A percentile compares a stretch with the other conserved stretches of the same genome.
phyloP scores from a whole-genome alignment of 2,329 filamentous ascomycete genomes.

The Aspergillus sp. region DNA sequence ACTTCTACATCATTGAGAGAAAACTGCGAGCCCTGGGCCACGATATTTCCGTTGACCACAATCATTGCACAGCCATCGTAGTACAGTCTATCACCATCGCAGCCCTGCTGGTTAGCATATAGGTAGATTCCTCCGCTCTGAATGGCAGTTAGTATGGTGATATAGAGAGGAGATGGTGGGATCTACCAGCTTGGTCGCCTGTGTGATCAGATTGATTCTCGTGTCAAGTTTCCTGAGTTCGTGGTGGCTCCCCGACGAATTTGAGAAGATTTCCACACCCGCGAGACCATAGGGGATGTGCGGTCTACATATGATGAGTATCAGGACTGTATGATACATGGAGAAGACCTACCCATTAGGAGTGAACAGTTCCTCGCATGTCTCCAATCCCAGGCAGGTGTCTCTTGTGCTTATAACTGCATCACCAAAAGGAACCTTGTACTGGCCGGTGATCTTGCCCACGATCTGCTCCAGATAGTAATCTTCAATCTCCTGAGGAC shows the following conservation, averaged over 20 bases:
- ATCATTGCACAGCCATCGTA: constrained; percentile 65
- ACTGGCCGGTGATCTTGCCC: constrained; percentile 54
- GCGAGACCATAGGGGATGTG: constrained; percentile 59
- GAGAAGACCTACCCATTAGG: constrained; percentile 39
- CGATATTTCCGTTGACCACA: constrained; percentile 59
- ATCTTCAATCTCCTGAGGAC: constrained; percentile 56
- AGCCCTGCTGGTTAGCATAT: constrained; percentile 62
- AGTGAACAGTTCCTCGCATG: constrained; percentile 67
- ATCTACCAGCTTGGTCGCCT: constrained; percentile 54
- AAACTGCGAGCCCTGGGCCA: constrained; percentile 67
- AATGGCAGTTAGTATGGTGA: constrained; percentile 6
- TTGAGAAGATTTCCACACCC: constrained; percentile 70
- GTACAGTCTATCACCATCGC: constrained; percentile 60
- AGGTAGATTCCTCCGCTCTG: constrained; percentile 49
- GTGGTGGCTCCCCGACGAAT: constrained; percentile 67
- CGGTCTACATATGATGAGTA: constrained; percentile 39
- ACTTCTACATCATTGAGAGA: constrained; percentile 64
- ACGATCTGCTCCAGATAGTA: constrained; percentile 63
- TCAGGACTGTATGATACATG: constrained; percentile 4
- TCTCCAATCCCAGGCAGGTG: constrained; percentile 62
- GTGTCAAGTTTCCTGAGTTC: constrained; percentile 65
- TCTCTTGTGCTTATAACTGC: constrained; percentile 61
- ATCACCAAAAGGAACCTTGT: constrained; percentile 65
- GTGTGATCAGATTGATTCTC: constrained; percentile 62
- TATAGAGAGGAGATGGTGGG: too few species aligned